Percentiles rank a stretch among this genome's conserved stretches.
Evolutionary conservation across 768 basidiomycete species (phyloP).

Genomic region (Tricholoma matsutake): DNA sequence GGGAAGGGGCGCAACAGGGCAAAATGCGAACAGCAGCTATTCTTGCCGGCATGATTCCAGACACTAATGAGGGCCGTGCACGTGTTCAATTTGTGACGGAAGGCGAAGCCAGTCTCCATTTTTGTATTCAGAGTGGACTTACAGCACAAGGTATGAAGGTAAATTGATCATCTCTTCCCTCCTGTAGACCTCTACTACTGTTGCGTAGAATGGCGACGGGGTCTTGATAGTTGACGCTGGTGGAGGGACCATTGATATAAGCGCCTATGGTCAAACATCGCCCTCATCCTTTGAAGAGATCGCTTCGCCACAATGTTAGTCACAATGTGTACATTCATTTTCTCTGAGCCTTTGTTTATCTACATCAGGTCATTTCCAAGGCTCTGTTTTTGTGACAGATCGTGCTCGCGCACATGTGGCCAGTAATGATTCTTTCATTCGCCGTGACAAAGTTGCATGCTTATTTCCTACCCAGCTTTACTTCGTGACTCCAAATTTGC

Average conservation of each 20-base stretch:
- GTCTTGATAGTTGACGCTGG: conserved; percentile 57
- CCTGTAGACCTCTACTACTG: background rate
- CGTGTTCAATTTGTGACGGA: conserved; percentile 32
- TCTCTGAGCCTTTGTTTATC: background rate
- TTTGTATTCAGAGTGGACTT: conserved; percentile 41
- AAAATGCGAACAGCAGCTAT: conserved; percentile 51
- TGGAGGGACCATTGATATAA: conserved; percentile 57
- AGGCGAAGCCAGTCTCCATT: conserved; percentile 55
- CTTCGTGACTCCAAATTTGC: conserved; percentile 36
- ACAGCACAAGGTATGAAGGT: conserved; percentile 34
- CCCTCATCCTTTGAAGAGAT: conserved; percentile 44
- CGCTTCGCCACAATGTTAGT: conserved; percentile 39
- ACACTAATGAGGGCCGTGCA: conserved; percentile 33
- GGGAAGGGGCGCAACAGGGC: conserved; percentile 56
- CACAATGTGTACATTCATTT: background rate
- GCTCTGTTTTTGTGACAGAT: conserved; percentile 45
- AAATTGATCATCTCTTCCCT: background rate
- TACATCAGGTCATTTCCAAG: conserved; percentile 41
- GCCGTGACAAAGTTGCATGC: background rate
- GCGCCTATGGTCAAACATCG: conserved; percentile 40
- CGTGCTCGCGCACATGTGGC: conserved; percentile 35
- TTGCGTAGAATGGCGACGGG: conserved; percentile 37
- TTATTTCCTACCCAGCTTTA: conserved; percentile 24
- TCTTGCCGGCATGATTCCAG: conserved; percentile 44
- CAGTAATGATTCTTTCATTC: conserved; percentile 20